These are phyloP conservation scores for Moniliophthora roreri DNA, from an alignment of 1,284 basidiomycete species.

Conservation along the genomic window DNA sequence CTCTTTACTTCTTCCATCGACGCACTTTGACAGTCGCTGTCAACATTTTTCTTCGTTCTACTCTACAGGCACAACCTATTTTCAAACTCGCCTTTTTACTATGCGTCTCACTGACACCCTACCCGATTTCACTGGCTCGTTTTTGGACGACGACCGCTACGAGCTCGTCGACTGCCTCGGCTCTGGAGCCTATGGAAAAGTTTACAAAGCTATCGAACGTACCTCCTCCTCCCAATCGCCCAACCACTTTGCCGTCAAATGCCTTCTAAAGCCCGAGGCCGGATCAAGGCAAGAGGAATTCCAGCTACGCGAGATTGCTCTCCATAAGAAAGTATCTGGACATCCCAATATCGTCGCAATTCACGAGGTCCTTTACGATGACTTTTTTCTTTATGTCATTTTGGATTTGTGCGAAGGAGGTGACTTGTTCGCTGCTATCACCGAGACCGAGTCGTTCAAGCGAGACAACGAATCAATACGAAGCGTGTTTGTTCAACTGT, in stretches of 20 bases:
- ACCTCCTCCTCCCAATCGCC: slow-evolving; percentile 6
- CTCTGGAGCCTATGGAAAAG: slow-evolving; percentile 15
- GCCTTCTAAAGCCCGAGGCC: slow-evolving; percentile 9
- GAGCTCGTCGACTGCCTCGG: slow-evolving; percentile 14
- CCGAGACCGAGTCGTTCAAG: slow-evolving; percentile 35
- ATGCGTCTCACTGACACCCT: slow-evolving; percentile 7
- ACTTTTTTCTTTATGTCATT: slow-evolving; percentile 33
- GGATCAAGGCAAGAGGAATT: slow-evolving; percentile 10
- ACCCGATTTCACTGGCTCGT: slow-evolving; percentile 9
- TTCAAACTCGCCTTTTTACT: background rate
- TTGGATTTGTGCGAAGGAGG: slow-evolving; percentile 56
- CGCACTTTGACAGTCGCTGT: background rate
- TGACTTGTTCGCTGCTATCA: slow-evolving; percentile 66
- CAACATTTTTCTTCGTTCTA: background rate
- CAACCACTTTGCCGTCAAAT: slow-evolving; percentile 15
- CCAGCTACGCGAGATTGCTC: slow-evolving; percentile 15
- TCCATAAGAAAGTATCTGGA: slow-evolving; percentile 61
- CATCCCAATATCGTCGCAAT: slow-evolving; percentile 65
- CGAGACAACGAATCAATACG: slow-evolving; percentile 60
- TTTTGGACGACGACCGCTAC: slow-evolving; percentile 9
- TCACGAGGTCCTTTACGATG: slow-evolving; percentile 53
- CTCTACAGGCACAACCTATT: background rate
- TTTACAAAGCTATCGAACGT: slow-evolving; percentile 15
- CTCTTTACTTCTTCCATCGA: background rate
- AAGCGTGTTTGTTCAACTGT: slow-evolving; percentile 63